These are phyloP conservation scores for Scedosporium apiospermum DNA, from an alignment of 2,329 filamentous ascomycete genomes.

Conservation along the genomic window DNA sequence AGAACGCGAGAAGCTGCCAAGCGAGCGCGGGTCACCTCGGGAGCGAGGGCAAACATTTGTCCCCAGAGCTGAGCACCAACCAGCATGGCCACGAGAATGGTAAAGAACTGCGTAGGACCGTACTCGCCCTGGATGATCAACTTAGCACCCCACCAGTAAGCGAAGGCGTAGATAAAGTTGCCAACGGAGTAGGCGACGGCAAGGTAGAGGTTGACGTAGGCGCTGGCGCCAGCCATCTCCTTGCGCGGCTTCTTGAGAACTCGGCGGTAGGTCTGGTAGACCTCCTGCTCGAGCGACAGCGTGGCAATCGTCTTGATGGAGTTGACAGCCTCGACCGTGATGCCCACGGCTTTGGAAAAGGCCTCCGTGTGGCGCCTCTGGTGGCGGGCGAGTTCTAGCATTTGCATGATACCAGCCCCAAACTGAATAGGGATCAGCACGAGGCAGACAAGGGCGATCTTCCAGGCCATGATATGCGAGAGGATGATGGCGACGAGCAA, in stretches of 20 bases:
- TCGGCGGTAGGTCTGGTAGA: constrained; percentile 42
- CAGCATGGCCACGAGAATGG: constrained; percentile 61
- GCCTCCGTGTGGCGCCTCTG: constrained; percentile 55
- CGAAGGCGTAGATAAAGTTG: constrained; percentile 63
- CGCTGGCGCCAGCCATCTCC: constrained; percentile 40
- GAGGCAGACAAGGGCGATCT: constrained; percentile 63
- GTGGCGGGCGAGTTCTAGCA: constrained; percentile 51
- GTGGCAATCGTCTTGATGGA: constrained; percentile 55
- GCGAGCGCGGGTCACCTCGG: constrained; percentile 61
- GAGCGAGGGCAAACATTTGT: constrained; percentile 65
- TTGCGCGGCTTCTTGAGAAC: constrained; percentile 40
- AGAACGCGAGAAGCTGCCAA: constrained; percentile 50
- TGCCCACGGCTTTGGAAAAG: constrained; percentile 52
- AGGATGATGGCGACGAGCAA: constrained; percentile 59
- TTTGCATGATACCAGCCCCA: constrained; percentile 58
- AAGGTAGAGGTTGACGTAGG: constrained; percentile 48
- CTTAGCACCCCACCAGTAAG: constrained; percentile 72
- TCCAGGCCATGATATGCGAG: constrained; percentile 65
- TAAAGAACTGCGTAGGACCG: constrained; percentile 60
- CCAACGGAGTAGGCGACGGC: constrained; percentile 50
- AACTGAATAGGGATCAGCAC: constrained; percentile 60
- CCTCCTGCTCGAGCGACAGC: constrained; percentile 41
- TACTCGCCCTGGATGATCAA: constrained; percentile 59
- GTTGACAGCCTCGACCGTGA: constrained; percentile 58
- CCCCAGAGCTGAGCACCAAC: constrained; percentile 66